These are phyloP conservation scores for Lactuca saligna DNA, from an alignment of 129 eudicot genomes.

Conservation along the genomic window DNA sequence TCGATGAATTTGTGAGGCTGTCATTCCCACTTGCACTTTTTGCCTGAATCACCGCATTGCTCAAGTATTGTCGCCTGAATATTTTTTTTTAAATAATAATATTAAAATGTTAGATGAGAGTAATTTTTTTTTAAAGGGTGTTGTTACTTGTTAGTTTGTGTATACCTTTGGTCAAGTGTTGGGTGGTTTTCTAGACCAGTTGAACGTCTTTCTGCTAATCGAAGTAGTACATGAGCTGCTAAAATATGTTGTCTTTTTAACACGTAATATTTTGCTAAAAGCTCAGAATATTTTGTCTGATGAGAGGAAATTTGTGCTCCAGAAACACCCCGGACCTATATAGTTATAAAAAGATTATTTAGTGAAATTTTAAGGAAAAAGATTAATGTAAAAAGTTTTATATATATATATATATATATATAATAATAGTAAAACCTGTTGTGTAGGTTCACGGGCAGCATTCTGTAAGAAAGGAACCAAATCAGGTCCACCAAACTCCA, in stretches of 20 bases:
- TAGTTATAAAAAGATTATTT: too few relatives aligned
- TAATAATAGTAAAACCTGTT: constrained; percentile 44
- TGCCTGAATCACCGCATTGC: constrained; percentile 93
- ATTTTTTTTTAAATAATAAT: too few relatives aligned
- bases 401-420: too few relatives aligned
- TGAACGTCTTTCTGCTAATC: constrained; percentile 88
- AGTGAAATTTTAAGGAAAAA: too few relatives aligned
- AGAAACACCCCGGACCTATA: constrained; percentile 2
- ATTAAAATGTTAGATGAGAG: too few relatives aligned
- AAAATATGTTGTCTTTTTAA: constrained; percentile 88
- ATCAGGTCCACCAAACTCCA: constrained; percentile 95
- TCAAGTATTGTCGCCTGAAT: constrained; percentile 88
- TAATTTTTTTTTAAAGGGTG: background rate
- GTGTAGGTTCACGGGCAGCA: constrained; percentile 70
- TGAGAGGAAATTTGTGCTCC: constrained; percentile 50
- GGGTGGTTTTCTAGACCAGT: constrained; percentile 49
- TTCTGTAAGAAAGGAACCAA: constrained; percentile 82
- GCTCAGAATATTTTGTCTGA: constrained; percentile 87
- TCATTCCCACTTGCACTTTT: constrained; percentile 79
- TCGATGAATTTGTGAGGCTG: constrained; percentile 49
- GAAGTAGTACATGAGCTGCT: constrained; percentile 86
- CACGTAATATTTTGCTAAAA: constrained; percentile 93
- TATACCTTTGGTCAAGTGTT: constrained; percentile 78
- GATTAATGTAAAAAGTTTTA: too few relatives aligned
- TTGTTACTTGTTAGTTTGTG: background rate